Evolutionary conservation across 371 early-diverging fungal genomes (phyloP).

Genomic region (Mortierella sp.): DNA sequence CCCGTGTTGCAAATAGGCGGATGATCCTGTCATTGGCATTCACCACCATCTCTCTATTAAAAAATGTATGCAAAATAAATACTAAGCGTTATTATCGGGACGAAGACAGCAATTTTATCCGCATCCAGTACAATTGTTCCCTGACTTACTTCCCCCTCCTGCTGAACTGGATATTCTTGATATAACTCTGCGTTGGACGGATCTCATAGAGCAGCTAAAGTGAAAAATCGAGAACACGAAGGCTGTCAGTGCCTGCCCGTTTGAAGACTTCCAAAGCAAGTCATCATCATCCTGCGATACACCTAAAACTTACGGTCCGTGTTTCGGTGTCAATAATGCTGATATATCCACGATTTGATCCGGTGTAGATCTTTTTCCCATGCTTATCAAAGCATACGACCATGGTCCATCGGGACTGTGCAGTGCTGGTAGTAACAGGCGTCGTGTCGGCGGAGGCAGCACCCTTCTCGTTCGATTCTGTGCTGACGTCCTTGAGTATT

Average conservation of each 20-base stretch:
- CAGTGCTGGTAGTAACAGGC: slow-evolving; percentile 8
- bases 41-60: slow-evolving; percentile 75
- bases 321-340: slow-evolving; percentile 71
- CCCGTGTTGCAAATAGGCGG: slow-evolving; percentile 67
- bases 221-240: neutral
- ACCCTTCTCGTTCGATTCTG: slow-evolving; percentile 14
- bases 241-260: neutral
- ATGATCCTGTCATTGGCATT: slow-evolving; percentile 84
- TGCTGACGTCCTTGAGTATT: slow-evolving; percentile 11
- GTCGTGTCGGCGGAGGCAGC: neutral
- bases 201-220: slow-evolving; percentile 58
- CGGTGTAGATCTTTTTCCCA: slow-evolving; percentile 80
- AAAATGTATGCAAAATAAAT: neutral
- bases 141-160: slow-evolving; percentile 60
- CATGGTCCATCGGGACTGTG: slow-evolving; percentile 35
- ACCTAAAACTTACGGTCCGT: slow-evolving; percentile 62
- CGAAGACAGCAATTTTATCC: too few species aligned
- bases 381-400: slow-evolving; percentile 59
- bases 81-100: neutral
- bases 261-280: neutral
- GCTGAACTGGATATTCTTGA: slow-evolving; percentile 77
- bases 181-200: slow-evolving; percentile 67
- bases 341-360: slow-evolving; percentile 79
- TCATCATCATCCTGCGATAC: neutral
- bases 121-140: too few species aligned